Evolutionary conservation across 1,139 yeast species (phyloP).

Genomic region (Saccharomyces hybrid): DNA sequence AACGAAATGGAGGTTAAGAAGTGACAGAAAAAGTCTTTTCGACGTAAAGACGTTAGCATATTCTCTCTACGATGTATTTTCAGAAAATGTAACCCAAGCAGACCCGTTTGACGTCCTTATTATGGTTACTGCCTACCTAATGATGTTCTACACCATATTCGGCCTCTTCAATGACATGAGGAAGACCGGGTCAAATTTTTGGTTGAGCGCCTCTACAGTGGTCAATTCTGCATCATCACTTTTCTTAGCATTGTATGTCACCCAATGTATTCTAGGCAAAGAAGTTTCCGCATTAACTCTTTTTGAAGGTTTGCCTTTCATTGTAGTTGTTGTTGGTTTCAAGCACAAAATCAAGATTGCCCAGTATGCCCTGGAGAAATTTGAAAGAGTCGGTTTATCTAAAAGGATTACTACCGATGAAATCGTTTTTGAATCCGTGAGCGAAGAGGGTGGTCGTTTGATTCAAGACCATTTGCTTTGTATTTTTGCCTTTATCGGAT

Average conservation of each 20-base stretch:
- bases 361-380: constrained; percentile 35
- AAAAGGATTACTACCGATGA: constrained; percentile 30
- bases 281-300: constrained; percentile 67
- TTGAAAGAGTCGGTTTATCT: constrained; percentile 29
- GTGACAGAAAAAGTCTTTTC: constrained; percentile 56
- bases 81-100: constrained; percentile 58
- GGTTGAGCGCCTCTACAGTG: constrained; percentile 81
- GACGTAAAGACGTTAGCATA: constrained; percentile 57
- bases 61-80: constrained; percentile 39
- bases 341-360: constrained; percentile 80
- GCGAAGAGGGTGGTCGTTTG: constrained; percentile 58
- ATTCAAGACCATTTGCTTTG: constrained; percentile 77
- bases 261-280: constrained; percentile 40
- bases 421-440: constrained; percentile 49
- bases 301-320: constrained; percentile 88
- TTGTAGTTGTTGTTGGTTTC: constrained; percentile 89
- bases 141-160: constrained; percentile 82
- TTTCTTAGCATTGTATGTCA: constrained; percentile 68
- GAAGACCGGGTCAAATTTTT: constrained; percentile 71
- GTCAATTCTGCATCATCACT: constrained; percentile 81
- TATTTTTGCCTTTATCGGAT: constrained; percentile 59
- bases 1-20: constrained; percentile 50
- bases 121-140: constrained; percentile 73
- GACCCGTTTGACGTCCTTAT: constrained; percentile 81
- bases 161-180: constrained; percentile 78